Percentiles rank a stretch among this genome's conserved stretches.
These are phyloP conservation scores for Candida xiaguanensis DNA, from an alignment of 805 yeast genomes.

Conservation along the genomic window DNA sequence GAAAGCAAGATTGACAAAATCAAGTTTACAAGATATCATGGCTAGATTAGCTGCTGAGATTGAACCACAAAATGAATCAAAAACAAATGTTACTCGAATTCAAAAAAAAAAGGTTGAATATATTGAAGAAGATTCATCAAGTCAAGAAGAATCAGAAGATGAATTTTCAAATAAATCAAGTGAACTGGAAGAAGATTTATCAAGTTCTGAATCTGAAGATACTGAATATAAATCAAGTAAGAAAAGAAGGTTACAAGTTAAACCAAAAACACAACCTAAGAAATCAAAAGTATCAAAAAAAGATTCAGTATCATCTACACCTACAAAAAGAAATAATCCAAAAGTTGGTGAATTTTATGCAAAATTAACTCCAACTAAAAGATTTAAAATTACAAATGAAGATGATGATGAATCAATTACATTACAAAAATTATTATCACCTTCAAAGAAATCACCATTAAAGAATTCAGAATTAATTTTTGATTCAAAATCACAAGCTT, in stretches of 20 bases:
- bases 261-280: constrained; percentile 1
- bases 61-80: constrained; percentile 8
- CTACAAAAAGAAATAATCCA: constrained; percentile 21
- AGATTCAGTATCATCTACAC: constrained; percentile 9
- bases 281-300: constrained; percentile 6
- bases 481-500: constrained; percentile 26
- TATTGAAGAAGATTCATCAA: constrained; percentile 7
- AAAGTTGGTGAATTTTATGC: constrained; percentile 19
- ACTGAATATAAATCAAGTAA: too few species aligned
- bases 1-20: not conserved
- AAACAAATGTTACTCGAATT: not conserved
- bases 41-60: constrained; percentile 11
- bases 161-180: not conserved
- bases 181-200: too few species aligned
- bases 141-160: not conserved
- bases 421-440: constrained; percentile 13
- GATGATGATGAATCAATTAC: constrained; percentile 9
- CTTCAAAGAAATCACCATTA: constrained; percentile 8
- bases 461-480: constrained; percentile 6
- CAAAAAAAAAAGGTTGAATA: constrained; percentile 7
- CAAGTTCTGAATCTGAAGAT: constrained; percentile 8
- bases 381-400: constrained; percentile 23
- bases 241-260: constrained; percentile 3
- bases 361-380: constrained; percentile 20
- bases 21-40: constrained; percentile 3